Conservation (phyloP, 495 filamentous ascomycete genomes). For the Podospora bellae-mahoneyi region DNA sequence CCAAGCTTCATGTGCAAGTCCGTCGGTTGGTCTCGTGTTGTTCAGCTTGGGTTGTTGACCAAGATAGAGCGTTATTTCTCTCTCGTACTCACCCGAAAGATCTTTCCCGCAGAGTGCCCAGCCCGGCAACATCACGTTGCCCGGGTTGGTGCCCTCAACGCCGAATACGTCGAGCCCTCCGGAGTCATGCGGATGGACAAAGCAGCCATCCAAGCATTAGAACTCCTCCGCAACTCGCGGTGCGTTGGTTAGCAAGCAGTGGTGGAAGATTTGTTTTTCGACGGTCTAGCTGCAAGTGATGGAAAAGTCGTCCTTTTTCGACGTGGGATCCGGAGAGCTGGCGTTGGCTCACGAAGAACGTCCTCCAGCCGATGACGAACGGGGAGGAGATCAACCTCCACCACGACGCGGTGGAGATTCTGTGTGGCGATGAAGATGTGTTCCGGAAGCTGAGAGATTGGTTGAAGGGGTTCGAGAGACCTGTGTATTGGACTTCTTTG, state of each 20-base stretch:
- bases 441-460: conserved; percentile 72
- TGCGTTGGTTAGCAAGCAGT: too few relatives aligned
- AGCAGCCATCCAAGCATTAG: conserved; percentile 76
- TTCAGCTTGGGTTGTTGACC: too few relatives aligned
- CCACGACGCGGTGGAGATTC: conserved; percentile 80
- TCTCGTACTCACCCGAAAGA: too few relatives aligned
- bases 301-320: too few relatives aligned
- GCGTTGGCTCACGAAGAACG: conserved; percentile 71
- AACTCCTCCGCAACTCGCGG: conserved; percentile 85
- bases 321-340: conserved; percentile 86
- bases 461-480: conserved; percentile 25
- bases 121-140: too few relatives aligned
- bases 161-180: conserved; percentile 84
- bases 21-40: too few relatives aligned
- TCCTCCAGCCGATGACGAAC: conserved; percentile 87
- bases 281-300: too few relatives aligned
- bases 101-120: too few relatives aligned
- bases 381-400: conserved; percentile 56
- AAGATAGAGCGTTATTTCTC: too few relatives aligned
- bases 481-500: too few relatives aligned
- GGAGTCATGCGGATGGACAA: conserved; percentile 94
- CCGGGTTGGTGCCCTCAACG: conserved; percentile 67
- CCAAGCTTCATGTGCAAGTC: too few relatives aligned
- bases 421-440: conserved; percentile 81
- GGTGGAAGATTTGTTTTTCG: too few relatives aligned